Evolutionary conservation across 768 basidiomycete genomes (phyloP), one percentile per base, ranked within the genome.

Genomic region (Heimioporus sp.): DNA sequence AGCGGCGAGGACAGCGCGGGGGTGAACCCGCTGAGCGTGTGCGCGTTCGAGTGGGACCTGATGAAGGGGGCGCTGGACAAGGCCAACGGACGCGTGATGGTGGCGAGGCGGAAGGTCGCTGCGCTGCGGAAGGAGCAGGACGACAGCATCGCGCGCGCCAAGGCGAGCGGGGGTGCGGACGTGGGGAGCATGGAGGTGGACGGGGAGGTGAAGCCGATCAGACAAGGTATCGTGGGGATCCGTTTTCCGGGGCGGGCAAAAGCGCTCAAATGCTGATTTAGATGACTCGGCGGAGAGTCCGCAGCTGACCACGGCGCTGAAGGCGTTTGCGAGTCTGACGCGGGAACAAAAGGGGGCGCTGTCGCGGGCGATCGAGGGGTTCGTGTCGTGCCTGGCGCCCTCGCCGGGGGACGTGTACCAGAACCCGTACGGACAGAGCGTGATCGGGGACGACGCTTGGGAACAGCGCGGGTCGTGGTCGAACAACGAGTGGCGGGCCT

Each of bases 121-220:
- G 77, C 77, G 8, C 69, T 97, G 59, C 79, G 89, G 65, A 90
- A 90, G 69, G 94, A 95, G 63, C 93, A 94, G 32, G 93, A 97
- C 58, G 89, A 91, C 55, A 86, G 81, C 17, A 78, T 86, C 24
- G 94, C 91, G 19, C 78, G 82, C 43, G 87, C 75, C 34, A 90
- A 86, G 57, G 88, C 87, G 21, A 80, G 80, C 39, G 76, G 71
- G 5, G 76, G 75, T 13, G 76, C 76, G 31, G 80, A 79, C 57
- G 78, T 67, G 44, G 65, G 69, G n/a, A 68, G 72, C 37, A 78
- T 80, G 69, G 80, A 86, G 28, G 86, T 89, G 72, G 90, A 88
- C 52, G 82, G 84, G 24, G 90, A 94, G 57, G 79, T 80, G 38
- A 87, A 85, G 56, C 72, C 73, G 70, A 75, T 77, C 76, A 65